A percentile compares a stretch with the other conserved stretches of the same genome.
Conservation (phyloP, 2,329 filamentous ascomycete species). For the Tolypocladium ovalisporum region DNA sequence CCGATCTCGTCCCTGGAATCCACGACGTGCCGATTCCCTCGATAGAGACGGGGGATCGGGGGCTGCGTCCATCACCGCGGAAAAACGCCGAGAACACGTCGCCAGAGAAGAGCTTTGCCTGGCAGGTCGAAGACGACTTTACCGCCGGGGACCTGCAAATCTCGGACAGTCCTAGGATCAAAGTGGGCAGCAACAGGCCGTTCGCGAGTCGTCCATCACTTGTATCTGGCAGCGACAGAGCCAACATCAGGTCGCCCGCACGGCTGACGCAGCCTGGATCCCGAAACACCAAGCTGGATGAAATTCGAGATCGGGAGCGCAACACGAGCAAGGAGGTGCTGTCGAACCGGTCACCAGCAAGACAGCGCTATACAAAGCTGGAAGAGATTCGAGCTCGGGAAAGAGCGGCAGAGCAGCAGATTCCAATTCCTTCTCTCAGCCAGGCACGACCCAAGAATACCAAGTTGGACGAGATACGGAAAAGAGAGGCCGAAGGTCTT, state of each 20-base stretch:
- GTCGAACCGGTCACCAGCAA: constrained; percentile 6
- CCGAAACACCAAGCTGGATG: constrained; percentile 32
- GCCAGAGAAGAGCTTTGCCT: constrained; percentile 42
- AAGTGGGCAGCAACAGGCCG: constrained; percentile 21
- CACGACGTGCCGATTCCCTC: constrained; percentile 24
- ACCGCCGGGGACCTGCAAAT: constrained; percentile 44
- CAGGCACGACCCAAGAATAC: constrained; percentile 24
- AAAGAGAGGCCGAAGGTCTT: constrained; percentile 29
- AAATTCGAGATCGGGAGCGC: constrained; percentile 31
- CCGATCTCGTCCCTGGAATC: constrained; percentile 27
- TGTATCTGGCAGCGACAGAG: constrained; percentile 18
- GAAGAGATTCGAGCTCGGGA: constrained; percentile 26
- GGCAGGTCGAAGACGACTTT: constrained; percentile 47
- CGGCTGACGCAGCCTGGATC: constrained; percentile 16
- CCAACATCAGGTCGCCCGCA: constrained; percentile 17
- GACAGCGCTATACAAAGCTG: constrained; percentile 18
- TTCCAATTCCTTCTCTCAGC: constrained; percentile 18
- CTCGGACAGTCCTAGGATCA: constrained; percentile 44
- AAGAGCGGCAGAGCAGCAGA: constrained; percentile 17
- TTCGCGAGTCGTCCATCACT: constrained; percentile 21
- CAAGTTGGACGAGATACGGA: constrained; percentile 38
- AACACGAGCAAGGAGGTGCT: constrained; percentile 17
- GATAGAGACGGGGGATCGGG: constrained; percentile 12
- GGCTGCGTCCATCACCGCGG: neutral
- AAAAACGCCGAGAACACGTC: constrained; percentile 15